Percentiles rank a stretch among this genome's conserved stretches.
Conservation (phyloP, 345 rosid species). For the Syzygium aromaticum region DNA sequence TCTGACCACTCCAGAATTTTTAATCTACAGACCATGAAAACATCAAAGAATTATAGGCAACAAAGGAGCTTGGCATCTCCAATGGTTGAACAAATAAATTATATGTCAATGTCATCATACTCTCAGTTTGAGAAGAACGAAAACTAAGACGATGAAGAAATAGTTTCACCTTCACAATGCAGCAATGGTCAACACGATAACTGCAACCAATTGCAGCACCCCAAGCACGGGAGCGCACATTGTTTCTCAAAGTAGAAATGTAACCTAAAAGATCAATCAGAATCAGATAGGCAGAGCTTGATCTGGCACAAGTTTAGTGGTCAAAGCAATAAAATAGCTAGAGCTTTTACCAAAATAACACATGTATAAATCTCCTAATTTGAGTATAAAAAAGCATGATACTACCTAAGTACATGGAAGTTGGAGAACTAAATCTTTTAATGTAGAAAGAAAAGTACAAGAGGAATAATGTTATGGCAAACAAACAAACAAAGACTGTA, state of each 20-base stretch:
- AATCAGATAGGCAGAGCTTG: not conserved
- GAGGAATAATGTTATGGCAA: not conserved
- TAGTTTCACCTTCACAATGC: constrained; percentile 82
- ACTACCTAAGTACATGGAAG: not conserved
- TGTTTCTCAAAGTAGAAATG: constrained; percentile 88
- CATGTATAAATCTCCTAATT: not conserved
- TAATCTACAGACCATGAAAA: not conserved
- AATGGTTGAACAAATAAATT: not conserved
- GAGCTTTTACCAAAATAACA: not conserved
- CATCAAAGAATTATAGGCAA: not conserved
- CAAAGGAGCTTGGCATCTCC: not conserved
- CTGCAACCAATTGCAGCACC: constrained; percentile 99
- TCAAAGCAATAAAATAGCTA: not conserved
- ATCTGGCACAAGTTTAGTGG: not conserved
- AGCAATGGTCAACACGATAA: constrained; percentile 89
- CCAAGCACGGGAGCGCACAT: constrained; percentile 99
- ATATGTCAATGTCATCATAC: not conserved
- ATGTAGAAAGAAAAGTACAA: not conserved
- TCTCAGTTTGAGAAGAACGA: not conserved
- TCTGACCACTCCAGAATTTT: not conserved
- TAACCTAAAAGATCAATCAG: constrained; percentile 40
- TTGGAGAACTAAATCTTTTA: not conserved
- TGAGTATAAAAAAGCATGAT: not conserved
- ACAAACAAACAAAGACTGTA: not conserved
- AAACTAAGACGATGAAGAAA: not conserved